Evolutionary conservation across 2,329 filamentous ascomycete genomes (phyloP).

Genomic region (Penicillium griseofulvum): DNA sequence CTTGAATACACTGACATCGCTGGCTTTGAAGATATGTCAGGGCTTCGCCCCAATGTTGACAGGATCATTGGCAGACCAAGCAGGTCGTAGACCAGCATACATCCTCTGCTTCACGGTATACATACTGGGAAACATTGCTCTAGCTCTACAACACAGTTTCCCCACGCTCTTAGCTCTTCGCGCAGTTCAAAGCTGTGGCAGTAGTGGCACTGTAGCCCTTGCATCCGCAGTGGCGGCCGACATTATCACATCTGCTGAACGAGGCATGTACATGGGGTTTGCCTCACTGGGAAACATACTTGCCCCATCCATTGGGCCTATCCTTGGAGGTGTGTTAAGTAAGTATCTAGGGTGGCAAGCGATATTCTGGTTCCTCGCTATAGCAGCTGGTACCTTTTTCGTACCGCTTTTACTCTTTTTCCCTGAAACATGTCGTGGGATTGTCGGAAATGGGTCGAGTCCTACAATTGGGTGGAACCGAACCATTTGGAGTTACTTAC

Average conservation of each 20-base stretch:
- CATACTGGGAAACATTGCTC: constrained; percentile 42
- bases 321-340: constrained; percentile 51
- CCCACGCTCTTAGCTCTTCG: constrained; percentile 38
- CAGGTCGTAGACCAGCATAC: constrained; percentile 50
- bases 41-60: constrained; percentile 51
- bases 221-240: constrained; percentile 43
- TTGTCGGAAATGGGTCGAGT: constrained; percentile 36
- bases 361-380: constrained; percentile 55
- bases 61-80: constrained; percentile 48
- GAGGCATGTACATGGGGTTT: constrained; percentile 44
- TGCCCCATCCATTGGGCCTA: constrained; percentile 50
- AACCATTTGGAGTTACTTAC: constrained; percentile 19
- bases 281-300: constrained; percentile 34
- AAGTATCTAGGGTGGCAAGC: constrained; percentile 51
- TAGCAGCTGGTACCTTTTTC: constrained; percentile 36
- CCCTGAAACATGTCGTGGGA: constrained; percentile 37
- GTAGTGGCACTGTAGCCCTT: constrained; percentile 43
- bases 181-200: constrained; percentile 46
- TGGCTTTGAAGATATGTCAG: constrained; percentile 44
- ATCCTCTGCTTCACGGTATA: constrained; percentile 47
- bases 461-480: constrained; percentile 30
- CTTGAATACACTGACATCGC: background rate
- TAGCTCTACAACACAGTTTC: constrained; percentile 41
- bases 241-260: constrained; percentile 40
- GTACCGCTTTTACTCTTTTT: constrained; percentile 27